Evolutionary conservation across 2,329 filamentous ascomycete genomes (phyloP), one percentile per base, ranked within the genome.

Genomic region (Cyclaneusma minus): DNA sequence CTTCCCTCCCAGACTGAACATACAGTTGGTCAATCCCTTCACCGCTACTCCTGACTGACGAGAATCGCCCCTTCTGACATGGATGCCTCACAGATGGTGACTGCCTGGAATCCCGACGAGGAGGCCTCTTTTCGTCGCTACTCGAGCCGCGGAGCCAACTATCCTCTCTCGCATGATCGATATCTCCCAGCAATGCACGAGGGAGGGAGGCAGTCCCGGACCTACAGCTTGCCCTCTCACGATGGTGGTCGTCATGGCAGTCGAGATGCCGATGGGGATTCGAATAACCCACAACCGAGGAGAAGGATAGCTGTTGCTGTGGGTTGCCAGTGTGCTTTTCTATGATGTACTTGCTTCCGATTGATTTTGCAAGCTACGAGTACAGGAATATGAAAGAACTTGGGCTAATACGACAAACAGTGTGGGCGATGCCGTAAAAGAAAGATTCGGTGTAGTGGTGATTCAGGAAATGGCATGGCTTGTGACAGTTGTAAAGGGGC

Each of bases 371-470:
- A 8, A 15, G 16, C 10, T n/a, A n/a, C n/a, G n/a, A n/a, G n/a
- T n/a, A n/a, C n/a, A n/a, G n/a, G 11, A 14, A 21, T 10, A 10
- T 20, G 14, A 28, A 20, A n/a, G 14, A 22, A 7, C n/a, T n/a
- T 12, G 11, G 22, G 29, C n/a, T 29, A 19, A 24, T 16, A 32
- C 29, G 16, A 16, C 13, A 12, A 12, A 30, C 37, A 94, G 87
- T 95, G 87, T 50, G 70, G 72, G 18, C 72, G 87, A 38, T 95
- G 87, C 52, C 72, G 87, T 33, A 85, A 87, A 55, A 70, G 87
- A 32, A 95, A 95, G 60, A 95, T 95, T 42, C 77, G 82, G 40
- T 95, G 87, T 56, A 92, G 80, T 43, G 87, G 87, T 22, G 83
- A 93, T 46, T 61, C 65, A 17, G 79, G 78, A 16, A 69, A 76